Evolutionary conservation across 768 basidiomycete genomes (phyloP).

Genomic region (Mycena crocata): DNA sequence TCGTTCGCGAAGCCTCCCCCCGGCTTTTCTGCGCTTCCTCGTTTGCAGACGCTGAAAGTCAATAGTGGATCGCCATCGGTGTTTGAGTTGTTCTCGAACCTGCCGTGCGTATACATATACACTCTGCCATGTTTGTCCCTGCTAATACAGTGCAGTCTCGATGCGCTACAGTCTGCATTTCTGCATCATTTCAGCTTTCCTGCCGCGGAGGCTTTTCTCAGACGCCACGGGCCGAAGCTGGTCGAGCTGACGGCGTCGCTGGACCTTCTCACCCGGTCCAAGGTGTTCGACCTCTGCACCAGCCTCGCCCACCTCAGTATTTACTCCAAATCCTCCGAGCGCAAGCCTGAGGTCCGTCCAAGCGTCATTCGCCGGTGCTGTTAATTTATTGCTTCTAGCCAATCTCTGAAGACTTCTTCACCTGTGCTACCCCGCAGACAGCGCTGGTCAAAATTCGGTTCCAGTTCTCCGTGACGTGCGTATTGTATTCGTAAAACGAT

Average conservation of each 20-base stretch:
- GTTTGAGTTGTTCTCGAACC: neutral
- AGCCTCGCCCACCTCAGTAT: neutral
- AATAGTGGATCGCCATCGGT: neutral
- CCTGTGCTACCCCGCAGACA: neutral
- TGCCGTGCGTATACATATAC: neutral
- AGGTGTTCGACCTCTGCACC: neutral
- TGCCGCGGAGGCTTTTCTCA: neutral
- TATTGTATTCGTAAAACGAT: neutral
- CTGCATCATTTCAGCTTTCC: neutral
- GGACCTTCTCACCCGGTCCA: neutral
- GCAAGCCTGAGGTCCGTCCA: neutral
- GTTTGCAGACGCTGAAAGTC: neutral
- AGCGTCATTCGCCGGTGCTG: neutral
- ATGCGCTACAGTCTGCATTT: neutral
- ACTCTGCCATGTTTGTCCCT: neutral
- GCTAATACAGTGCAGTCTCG: neutral
- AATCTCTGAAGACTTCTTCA: neutral
- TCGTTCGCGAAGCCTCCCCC: neutral
- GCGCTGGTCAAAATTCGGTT: neutral
- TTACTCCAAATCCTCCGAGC: neutral
- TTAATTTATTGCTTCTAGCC: neutral
- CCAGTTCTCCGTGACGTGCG: neutral
- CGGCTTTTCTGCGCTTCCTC: neutral
- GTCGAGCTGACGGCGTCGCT: neutral
- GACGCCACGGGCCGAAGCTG: neutral